A percentile compares a stretch with the other conserved stretches of the same genome.
Conservation (phyloP, 768 basidiomycete species). For the Neoboletus subvelutipes region DNA sequence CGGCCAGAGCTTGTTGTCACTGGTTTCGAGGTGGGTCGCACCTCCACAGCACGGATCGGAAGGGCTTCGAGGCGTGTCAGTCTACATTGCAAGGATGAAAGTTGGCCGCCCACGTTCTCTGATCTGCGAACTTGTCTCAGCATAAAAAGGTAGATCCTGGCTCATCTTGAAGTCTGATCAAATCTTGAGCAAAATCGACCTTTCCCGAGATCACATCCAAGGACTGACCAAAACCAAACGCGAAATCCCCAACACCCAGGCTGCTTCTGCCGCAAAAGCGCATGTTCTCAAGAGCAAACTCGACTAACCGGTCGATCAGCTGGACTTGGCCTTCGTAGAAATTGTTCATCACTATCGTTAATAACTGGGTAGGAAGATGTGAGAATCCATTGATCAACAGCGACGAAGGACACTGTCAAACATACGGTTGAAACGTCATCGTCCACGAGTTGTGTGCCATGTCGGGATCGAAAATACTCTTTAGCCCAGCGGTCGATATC, state of each 20-base stretch:
- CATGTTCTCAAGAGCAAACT: constrained; percentile 28
- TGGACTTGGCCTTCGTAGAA: constrained; percentile 33
- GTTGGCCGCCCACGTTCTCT: constrained; percentile 24
- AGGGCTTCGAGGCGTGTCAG: constrained; percentile 16
- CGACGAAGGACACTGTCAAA: not conserved
- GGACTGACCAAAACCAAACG: constrained; percentile 31
- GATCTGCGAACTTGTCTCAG: constrained; percentile 25
- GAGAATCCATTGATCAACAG: not conserved
- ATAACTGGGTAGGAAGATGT: constrained; percentile 14
- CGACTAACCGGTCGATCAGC: constrained; percentile 27
- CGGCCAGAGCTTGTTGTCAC: constrained; percentile 25
- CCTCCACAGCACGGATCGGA: constrained; percentile 5
- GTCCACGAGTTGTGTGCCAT: constrained; percentile 14
- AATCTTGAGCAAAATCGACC: not conserved
- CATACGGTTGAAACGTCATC: constrained; percentile 22
- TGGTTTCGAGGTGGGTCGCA: constrained; percentile 7
- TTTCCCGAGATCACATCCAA: not conserved
- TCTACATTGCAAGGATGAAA: not conserved
- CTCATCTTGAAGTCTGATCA: constrained; percentile 30
- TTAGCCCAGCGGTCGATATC: constrained; percentile 26
- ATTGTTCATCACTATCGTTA: constrained; percentile 30
- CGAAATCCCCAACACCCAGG: constrained; percentile 26
- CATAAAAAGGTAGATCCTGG: constrained; percentile 31
- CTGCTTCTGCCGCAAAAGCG: constrained; percentile 11
- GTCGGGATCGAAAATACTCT: constrained; percentile 28